Conservation (phyloP, 2,329 filamentous ascomycete genomes). For the Fusarium anthophilum region DNA sequence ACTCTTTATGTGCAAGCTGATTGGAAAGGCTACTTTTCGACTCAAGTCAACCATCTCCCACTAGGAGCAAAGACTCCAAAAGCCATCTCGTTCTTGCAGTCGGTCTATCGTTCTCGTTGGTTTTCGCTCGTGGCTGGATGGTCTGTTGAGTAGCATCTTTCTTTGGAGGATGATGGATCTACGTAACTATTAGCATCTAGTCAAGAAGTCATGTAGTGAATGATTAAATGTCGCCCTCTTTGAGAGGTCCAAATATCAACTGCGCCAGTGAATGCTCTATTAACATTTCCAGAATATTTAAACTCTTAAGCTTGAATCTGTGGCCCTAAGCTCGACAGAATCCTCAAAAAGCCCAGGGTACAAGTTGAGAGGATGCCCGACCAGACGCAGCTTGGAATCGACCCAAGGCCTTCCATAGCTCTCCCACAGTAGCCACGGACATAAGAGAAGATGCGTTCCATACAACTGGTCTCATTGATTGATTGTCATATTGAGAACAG, state of each 20-base stretch:
- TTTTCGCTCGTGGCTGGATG: background rate
- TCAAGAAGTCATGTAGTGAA: no score
- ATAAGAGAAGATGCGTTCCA: no score
- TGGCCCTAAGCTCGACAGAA: no score
- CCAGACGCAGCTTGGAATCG: no score
- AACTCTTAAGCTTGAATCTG: no score
- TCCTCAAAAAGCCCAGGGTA: no score
- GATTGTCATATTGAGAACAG: no score
- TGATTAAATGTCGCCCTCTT: background rate
- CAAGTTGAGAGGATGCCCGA: no score
- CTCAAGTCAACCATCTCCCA: background rate
- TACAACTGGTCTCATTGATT: no score
- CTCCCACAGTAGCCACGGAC: no score
- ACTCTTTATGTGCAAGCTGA: background rate
- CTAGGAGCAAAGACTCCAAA: fast-evolving
- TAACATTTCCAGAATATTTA: no score
- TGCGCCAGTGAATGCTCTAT: no score
- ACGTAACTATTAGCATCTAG: background rate
- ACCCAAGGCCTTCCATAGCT: fast-evolving
- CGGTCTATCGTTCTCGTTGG: background rate
- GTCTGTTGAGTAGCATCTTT: background rate
- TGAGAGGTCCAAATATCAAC: fast-evolving
- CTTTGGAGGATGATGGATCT: background rate
- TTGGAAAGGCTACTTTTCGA: background rate
- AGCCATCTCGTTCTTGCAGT: background rate